phyloP scores from a whole-genome alignment of 169 alveolate genomes.

The Eimeria praecox region DNA sequence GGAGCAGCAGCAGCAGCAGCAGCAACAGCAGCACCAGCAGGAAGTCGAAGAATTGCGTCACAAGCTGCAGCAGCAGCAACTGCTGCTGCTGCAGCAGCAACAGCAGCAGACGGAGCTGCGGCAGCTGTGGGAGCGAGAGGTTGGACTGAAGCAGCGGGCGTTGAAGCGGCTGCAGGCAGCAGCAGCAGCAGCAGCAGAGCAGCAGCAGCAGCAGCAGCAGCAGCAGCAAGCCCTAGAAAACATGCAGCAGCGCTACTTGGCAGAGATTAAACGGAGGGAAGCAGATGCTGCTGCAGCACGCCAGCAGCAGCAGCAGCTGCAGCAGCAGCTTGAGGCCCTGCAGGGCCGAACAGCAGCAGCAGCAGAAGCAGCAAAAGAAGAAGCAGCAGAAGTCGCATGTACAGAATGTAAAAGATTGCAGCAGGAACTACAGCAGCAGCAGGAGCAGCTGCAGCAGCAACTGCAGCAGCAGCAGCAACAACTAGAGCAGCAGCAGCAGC shows the following conservation, averaged over 20 bases:
- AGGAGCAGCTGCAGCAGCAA: slow-evolving; percentile 6
- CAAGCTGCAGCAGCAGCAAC: neutral
- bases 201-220: neutral
- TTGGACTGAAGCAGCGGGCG: neutral
- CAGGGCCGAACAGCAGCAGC: neutral
- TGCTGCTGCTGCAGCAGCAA: slow-evolving; percentile 20
- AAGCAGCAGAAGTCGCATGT: neutral
- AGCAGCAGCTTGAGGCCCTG: neutral
- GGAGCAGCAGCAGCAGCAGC: slow-evolving; percentile 2
- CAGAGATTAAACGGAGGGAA: neutral
- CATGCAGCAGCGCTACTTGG: neutral
- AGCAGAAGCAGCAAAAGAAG: neutral
- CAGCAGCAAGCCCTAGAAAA: neutral
- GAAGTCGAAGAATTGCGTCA: neutral
- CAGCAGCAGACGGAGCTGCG: slow-evolving; percentile 22
- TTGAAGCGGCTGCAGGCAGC: neutral
- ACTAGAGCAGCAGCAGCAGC: neutral
- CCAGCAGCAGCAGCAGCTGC: neutral
- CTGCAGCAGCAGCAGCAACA: neutral
- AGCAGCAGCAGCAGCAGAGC: slow-evolving; percentile 10
- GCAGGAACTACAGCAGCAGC: slow-evolving; percentile 41
- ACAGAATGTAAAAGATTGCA: neutral
- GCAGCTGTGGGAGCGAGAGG: neutral
- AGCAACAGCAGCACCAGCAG: neutral
- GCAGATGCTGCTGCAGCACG: neutral